phyloP scores from a whole-genome alignment of 2,329 filamentous ascomycete genomes.

The Fusarium sp. region DNA sequence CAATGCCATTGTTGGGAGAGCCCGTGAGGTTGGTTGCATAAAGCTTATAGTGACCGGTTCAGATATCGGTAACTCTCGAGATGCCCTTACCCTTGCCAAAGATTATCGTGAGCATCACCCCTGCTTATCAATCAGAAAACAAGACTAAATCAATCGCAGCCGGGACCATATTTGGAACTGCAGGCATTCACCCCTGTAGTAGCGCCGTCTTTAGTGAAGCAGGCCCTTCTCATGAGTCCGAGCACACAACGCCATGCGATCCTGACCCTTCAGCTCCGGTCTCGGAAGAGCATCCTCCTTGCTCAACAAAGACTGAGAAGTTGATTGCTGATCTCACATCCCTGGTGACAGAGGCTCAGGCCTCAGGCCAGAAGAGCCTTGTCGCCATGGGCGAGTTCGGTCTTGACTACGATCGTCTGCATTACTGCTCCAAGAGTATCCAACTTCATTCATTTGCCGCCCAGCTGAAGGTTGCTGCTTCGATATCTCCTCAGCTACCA shows the following conservation, averaged over 20 bases:
- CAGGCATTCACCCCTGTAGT: slow-evolving; percentile 94
- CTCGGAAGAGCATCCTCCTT: slow-evolving; percentile 63
- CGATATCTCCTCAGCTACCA: slow-evolving; percentile 78
- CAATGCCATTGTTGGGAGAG: slow-evolving; percentile 81
- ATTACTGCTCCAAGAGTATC: slow-evolving; percentile 80
- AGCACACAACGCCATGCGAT: slow-evolving; percentile 67
- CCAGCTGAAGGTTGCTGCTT: slow-evolving; percentile 83
- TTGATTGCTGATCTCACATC: slow-evolving; percentile 72
- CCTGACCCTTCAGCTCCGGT: slow-evolving; percentile 63
- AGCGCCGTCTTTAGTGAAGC: slow-evolving; percentile 79
- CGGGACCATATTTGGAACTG: slow-evolving; percentile 86
- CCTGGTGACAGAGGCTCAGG: slow-evolving; percentile 72
- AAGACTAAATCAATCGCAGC: slow-evolving; percentile 61
- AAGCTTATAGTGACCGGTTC: slow-evolving; percentile 97
- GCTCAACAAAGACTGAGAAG: slow-evolving; percentile 58
- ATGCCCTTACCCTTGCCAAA: slow-evolving; percentile 79
- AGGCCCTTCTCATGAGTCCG: slow-evolving; percentile 59
- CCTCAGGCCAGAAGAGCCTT: slow-evolving; percentile 59
- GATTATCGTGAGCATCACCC: slow-evolving; percentile 73
- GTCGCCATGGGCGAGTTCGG: slow-evolving; percentile 96
- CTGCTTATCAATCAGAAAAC: slow-evolving; percentile 7
- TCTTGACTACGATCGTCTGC: slow-evolving; percentile 93
- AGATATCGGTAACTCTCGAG: slow-evolving; percentile 80
- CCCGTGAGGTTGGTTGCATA: slow-evolving; percentile 80
- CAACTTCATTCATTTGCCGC: slow-evolving; percentile 88